A percentile compares a stretch with the other conserved stretches of the same genome.
Conservation (phyloP, 2,329 filamentous ascomycete species). For the Botryotinia calthae region DNA sequence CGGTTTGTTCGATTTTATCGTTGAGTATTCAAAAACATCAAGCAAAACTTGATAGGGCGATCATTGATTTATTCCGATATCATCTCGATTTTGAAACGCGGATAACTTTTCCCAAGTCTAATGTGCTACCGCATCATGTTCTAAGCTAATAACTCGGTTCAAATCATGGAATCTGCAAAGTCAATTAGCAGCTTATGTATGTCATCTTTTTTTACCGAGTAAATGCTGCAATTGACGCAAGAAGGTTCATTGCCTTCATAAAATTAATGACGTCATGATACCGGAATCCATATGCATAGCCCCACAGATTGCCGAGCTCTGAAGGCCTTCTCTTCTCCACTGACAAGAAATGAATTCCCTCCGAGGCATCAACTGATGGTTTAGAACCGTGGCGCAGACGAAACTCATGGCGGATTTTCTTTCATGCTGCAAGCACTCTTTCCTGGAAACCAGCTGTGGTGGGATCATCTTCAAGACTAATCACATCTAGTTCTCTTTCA, state of each 20-base stretch:
- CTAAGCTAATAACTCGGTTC: no score
- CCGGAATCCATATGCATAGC: not conserved
- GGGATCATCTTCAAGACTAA: not conserved
- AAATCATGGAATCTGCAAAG: no score
- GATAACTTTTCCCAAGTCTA: no score
- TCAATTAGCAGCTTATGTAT: no score
- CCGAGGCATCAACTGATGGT: accelerated
- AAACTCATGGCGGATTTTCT: accelerated
- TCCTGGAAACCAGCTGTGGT: not conserved
- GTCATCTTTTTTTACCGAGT: accelerated
- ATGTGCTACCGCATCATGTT: no score
- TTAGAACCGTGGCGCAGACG: not conserved
- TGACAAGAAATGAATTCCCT: not conserved
- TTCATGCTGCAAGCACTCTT: not conserved
- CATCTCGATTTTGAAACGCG: no score
- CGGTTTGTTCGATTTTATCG: no score
- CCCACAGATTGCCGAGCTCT: not conserved
- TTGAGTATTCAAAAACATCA: no score
- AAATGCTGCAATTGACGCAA: not conserved
- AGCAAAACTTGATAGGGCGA: no score
- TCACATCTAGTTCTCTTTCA: not conserved
- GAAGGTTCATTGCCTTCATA: not conserved
- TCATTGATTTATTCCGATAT: no score
- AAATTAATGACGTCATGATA: not conserved
- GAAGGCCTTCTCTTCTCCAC: not conserved